These are phyloP conservation scores for Candida adriatica DNA, from an alignment of 805 yeast genomes.

Conservation along the genomic window DNA sequence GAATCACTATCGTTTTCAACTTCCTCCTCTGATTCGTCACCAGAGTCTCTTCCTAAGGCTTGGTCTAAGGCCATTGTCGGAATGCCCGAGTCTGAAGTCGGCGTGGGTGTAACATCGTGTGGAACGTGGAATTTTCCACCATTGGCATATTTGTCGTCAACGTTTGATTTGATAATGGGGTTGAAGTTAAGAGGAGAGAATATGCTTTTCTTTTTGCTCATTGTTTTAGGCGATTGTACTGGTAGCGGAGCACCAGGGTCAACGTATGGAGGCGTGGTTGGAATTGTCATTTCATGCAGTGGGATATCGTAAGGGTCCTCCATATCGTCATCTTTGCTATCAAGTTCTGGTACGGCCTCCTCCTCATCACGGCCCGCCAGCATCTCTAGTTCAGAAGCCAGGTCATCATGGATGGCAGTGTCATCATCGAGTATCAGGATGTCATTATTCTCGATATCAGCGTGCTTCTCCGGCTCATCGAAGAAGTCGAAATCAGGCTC, in stretches of 20 bases:
- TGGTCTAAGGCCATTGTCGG: conserved; percentile 13
- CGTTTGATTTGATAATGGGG: conserved; percentile 65
- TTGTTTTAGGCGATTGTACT: conserved; percentile 37
- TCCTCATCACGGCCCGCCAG: conserved; percentile 7
- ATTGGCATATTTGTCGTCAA: conserved; percentile 78
- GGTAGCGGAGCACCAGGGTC: conserved; percentile 88
- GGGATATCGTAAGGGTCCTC: conserved; percentile 41
- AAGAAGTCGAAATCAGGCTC: conserved; percentile 25
- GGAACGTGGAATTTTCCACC: conserved; percentile 86
- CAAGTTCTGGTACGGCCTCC: neutral
- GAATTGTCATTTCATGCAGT: conserved; percentile 48
- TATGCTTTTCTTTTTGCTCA: conserved; percentile 42
- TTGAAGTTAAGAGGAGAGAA: conserved; percentile 81
- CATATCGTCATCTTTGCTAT: conserved; percentile 1
- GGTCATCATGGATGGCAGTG: conserved; percentile 29
- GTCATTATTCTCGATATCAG: conserved; percentile 13
- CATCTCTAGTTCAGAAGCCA: conserved; percentile 24
- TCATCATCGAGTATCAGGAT: conserved; percentile 23
- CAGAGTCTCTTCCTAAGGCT: conserved; percentile 17
- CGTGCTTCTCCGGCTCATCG: conserved; percentile 19
- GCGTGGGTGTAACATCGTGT: conserved; percentile 8
- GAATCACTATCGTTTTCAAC: conserved; percentile 9
- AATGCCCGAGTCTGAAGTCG: conserved; percentile 15
- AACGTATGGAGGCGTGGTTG: conserved; percentile 48
- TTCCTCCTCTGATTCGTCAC: conserved; percentile 15